phyloP scores from a whole-genome alignment of 345 rosid species.

The Populus euphratica region DNA sequence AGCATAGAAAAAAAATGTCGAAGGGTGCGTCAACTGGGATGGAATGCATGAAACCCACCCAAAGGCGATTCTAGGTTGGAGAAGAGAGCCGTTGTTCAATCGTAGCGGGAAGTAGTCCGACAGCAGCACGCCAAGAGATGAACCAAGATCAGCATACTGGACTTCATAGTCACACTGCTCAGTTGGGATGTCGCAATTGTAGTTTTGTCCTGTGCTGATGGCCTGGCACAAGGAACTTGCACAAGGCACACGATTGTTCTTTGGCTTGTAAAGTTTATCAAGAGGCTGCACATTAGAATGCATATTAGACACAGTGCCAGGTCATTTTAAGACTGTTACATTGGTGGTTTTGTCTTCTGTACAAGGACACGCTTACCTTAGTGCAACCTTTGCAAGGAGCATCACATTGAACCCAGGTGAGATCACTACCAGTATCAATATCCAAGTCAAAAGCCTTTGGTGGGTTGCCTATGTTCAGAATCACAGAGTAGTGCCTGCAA shows the following conservation, averaged over 20 bases:
- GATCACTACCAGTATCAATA: conserved; percentile 92
- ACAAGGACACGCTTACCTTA: conserved; percentile 37
- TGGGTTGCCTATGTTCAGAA: conserved; percentile 62
- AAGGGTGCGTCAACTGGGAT: background rate
- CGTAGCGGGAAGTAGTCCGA: conserved; percentile 49
- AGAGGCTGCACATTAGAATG: conserved; percentile 43
- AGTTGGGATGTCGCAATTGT: conserved; percentile 41
- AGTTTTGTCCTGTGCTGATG: conserved; percentile 26
- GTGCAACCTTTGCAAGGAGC: conserved; percentile 89
- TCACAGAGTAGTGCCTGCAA: conserved; percentile 72
- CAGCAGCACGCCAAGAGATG: conserved; percentile 70
- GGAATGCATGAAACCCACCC: conserved; percentile 50
- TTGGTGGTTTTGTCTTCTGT: background rate
- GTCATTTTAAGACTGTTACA: conserved; percentile 3
- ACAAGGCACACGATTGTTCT: conserved; percentile 50
- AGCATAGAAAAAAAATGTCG: background rate
- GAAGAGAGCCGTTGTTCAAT: conserved; percentile 50
- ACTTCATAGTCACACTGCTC: conserved; percentile 86
- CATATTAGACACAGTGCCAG: background rate
- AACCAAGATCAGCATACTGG: conserved; percentile 72
- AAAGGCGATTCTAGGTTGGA: conserved; percentile 48
- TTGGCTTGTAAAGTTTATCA: conserved; percentile 61
- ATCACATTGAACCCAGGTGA: conserved; percentile 96
- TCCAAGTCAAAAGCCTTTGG: conserved; percentile 79
- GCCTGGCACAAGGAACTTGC: conserved; percentile 48